Base-by-base conservation (phyloP, 805 yeast species). In the Pichia sporocuriosa region DNA sequence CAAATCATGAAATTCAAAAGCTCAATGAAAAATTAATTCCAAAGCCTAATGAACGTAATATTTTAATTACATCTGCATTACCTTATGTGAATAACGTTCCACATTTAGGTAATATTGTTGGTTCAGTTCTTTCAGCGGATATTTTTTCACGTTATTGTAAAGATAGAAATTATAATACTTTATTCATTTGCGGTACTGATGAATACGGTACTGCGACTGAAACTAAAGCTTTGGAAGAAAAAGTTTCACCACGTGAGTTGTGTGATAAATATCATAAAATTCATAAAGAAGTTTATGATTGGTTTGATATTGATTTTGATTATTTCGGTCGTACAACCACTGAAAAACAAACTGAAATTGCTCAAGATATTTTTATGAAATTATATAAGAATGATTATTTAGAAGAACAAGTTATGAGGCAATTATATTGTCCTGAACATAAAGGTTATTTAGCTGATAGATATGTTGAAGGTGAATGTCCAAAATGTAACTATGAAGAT, bases 171-270 rank as follows among this genome's bases (percentile, higher is more conserved):
- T 81, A 82, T 67, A 93, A 89, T 62, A 72, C 95, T 17, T 68
- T 93, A 50, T 93, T 69, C 57, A 67, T 93, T 43, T 88, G 98
- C 66, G 99, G 99, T 67, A 93, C 98, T 29, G 99, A 93, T 62
- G 99, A 93, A 67, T 93, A 93, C 61, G 99, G 99, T 61, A 93
- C 99, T 44, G 99, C 99, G 35, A 93, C 98, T 13, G 99, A 93
- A 65, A 93, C 98, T 23, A 93, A 90, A 67, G 98, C 98, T 10
- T 67, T 93, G 38, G 97, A 90, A 62, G 98, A 93, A 58, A 80
- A 83, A 32, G 83, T 85, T 46, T 75, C 95, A 3, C 98, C 99
- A 37, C 70, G 77, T 54, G 82, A 87, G 60, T 71, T 93, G 54
- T 93, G 97, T 72, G 87, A 83, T 63, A 93, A 90, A 63, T 93